phyloP scores from a whole-genome alignment of 106 monocot genomes.

The Platanthera zijinensis region DNA sequence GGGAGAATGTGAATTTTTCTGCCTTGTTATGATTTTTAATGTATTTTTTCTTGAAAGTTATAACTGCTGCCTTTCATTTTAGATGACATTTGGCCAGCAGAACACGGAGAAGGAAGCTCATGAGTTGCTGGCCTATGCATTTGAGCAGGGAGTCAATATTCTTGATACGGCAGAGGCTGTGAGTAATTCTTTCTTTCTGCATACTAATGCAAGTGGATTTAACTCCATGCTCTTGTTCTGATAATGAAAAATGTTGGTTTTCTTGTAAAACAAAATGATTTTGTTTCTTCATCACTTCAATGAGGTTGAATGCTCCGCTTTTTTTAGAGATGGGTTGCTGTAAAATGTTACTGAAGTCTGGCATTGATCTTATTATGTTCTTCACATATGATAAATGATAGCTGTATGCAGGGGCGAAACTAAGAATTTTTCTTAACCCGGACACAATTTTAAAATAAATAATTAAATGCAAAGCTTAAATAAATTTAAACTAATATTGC shows the following conservation, averaged over 20 bases:
- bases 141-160: constrained; percentile 66
- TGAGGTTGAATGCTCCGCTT: not conserved
- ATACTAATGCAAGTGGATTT: not conserved
- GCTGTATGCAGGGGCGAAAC: too few species aligned
- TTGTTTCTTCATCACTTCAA: not conserved
- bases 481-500: too few species aligned
- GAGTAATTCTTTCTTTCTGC: constrained; percentile 10
- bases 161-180: constrained; percentile 81
- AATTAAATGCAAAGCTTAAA: too few species aligned
- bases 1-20: not conserved
- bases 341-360: too few species aligned
- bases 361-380: too few species aligned
- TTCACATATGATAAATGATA: too few species aligned
- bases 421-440: too few species aligned
- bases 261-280: not conserved
- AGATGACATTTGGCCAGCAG: constrained; percentile 98
- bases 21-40: not conserved
- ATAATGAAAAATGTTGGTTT: not conserved
- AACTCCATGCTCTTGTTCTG: not conserved
- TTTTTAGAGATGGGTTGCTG: too few species aligned
- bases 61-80: not conserved
- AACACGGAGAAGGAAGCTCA: constrained; percentile 94
- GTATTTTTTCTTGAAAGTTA: not conserved
- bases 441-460: too few species aligned
- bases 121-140: constrained; percentile 66